Base-by-base conservation (phyloP, 2,329 filamentous ascomycete species). In the Penicillium rolfsii region DNA sequence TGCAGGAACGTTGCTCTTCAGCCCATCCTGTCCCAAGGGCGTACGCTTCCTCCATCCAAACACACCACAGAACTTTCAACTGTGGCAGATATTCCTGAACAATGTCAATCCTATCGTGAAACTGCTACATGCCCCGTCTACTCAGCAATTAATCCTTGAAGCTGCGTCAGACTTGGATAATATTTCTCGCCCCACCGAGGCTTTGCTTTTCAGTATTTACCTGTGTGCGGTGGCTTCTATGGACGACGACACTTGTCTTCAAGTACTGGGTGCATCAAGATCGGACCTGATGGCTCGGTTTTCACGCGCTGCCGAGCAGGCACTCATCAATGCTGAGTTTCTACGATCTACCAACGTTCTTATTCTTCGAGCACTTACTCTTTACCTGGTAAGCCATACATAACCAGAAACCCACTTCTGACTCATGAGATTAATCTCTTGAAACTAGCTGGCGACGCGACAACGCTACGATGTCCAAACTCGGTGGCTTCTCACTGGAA, bases 21-120 rank as follows among this genome's bases (percentile, higher is more conserved):
- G 14, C 4, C 26, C 24, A 28, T 30, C 24, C 24, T 48, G 45
- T 48, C 45, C 45, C 24, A 48, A 48, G 24, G 26, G 26, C 3
- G 24, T 48, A 2, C 45, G 45, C 12, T 28, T 14, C 24, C 12
- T 48, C 12, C 45, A 48, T 11, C 45, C 45, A 8, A 48, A 48
- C 30, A 48, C 45, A 30, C 45, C 24, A 1, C 45, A 28, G 45
- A 48, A 28, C 11, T 48, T 48, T 7, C 24, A 30, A 26, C 24
- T 48, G 14, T 48, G 45, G 45, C 45, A 48, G 45, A 48, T 48
- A 16, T 48, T 48, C 14, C 26, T 48, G 12, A 48, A 48, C 16
- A 48, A 48, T 30, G 45, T 48, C 45, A 48, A 48, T 48, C 45
- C 45, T 7, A 48, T 30, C 5, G 45, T 48, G 2, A 48, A 48